These are phyloP conservation scores for Rhododendron mucronatum DNA, from an alignment of 148 eudicot species.

Conservation along the genomic window DNA sequence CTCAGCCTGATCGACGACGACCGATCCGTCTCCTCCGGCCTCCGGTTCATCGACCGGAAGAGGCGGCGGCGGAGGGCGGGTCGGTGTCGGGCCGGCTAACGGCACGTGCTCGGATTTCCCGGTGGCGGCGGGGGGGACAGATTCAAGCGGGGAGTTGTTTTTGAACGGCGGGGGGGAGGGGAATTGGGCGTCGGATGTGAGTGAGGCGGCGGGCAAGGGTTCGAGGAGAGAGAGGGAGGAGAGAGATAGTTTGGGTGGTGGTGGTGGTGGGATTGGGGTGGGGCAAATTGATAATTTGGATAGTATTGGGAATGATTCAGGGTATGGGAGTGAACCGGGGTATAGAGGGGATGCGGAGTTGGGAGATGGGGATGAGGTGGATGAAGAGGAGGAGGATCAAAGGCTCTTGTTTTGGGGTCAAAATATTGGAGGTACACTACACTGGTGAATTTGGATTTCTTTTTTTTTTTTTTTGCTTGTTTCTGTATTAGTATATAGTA, in stretches of 20 bases:
- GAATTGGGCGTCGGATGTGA: conserved; percentile 73
- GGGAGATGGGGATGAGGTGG: conserved; percentile 75
- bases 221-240: conserved; percentile 45
- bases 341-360: conserved; percentile 84
- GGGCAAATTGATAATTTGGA: conserved; percentile 41
- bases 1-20: neutral
- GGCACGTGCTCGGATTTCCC: conserved; percentile 81
- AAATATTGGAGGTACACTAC: conserved; percentile 47
- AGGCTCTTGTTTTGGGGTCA: conserved; percentile 64
- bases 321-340: conserved; percentile 86
- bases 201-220: conserved; percentile 43
- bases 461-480: neutral
- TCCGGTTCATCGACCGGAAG: neutral
- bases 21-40: neutral
- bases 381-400: conserved; percentile 81
- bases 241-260: conserved; percentile 27
- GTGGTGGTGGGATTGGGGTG: conserved; percentile 29
- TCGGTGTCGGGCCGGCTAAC: conserved; percentile 58
- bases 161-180: conserved; percentile 35
- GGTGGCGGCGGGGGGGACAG: conserved; percentile 70
- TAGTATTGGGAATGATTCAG: conserved; percentile 59
- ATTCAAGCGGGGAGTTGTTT: conserved; percentile 88
- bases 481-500: no score
- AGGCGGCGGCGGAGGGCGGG: conserved; percentile 61
- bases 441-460: neutral